Conservation (phyloP, 768 basidiomycete genomes). For the Trametopsis cervina region DNA sequence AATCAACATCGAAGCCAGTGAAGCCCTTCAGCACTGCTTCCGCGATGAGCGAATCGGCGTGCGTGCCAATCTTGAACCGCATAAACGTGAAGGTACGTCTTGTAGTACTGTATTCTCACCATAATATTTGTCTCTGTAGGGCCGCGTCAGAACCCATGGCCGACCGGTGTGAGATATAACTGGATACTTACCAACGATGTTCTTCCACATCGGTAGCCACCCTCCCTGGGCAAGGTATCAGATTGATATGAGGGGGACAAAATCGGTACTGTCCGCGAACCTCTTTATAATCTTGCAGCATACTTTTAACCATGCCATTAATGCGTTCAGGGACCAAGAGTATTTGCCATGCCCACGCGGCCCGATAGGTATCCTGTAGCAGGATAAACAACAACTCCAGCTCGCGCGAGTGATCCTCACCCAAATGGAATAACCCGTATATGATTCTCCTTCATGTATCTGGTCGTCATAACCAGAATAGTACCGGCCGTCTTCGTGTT, state of each 20-base stretch:
- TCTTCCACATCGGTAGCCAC: constrained; percentile 91
- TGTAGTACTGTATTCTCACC: constrained; percentile 28
- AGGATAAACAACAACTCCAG: no score
- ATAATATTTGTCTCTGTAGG: constrained; percentile 72
- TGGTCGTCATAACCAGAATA: constrained; percentile 73
- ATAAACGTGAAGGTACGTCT: neutral
- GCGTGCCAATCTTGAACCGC: constrained; percentile 53
- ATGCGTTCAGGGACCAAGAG: constrained; percentile 73
- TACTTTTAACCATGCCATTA: constrained; percentile 68
- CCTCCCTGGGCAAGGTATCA: constrained; percentile 40
- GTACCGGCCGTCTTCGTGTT: constrained; percentile 57
- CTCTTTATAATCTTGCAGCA: constrained; percentile 73
- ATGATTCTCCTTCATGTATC: constrained; percentile 60
- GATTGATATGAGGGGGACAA: neutral
- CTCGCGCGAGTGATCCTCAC: constrained; percentile 38
- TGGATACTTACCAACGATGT: constrained; percentile 49
- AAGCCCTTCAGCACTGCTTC: constrained; percentile 65
- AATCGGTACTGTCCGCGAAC: constrained; percentile 24
- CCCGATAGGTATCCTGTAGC: constrained; percentile 69
- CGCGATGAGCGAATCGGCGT: constrained; percentile 71
- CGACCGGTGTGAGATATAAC: neutral
- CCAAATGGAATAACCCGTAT: constrained; percentile 80
- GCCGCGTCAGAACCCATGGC: neutral
- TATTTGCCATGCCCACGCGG: constrained; percentile 74
- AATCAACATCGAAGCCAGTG: constrained; percentile 49